These are phyloP conservation scores for Emericellopsis terricola DNA, from an alignment of 495 filamentous ascomycete genomes.

Conservation along the genomic window DNA sequence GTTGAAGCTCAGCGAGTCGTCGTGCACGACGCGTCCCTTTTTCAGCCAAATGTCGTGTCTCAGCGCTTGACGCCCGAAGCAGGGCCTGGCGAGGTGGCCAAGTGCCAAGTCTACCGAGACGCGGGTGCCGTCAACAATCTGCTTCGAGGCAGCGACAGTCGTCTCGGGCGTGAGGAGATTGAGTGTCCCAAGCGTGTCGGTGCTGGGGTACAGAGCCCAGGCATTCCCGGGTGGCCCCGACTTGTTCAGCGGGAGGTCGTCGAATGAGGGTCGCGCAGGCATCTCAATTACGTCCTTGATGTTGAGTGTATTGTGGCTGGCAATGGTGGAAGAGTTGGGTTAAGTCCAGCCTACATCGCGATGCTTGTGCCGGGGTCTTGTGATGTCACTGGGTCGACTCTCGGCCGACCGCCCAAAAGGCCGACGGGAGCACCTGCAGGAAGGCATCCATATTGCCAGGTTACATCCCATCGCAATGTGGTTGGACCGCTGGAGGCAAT, in stretches of 20 bases:
- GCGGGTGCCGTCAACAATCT: conserved; percentile 25
- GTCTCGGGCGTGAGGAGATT: conserved; percentile 29
- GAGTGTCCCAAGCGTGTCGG: conserved; percentile 29
- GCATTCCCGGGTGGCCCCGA: conserved; percentile 26
- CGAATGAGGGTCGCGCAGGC: neutral
- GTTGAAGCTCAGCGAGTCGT: conserved; percentile 31
- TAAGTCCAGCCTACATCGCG: no score
- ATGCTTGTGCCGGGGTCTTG: no score
- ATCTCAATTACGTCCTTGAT: no score
- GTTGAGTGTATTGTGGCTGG: no score
- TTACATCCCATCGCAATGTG: no score
- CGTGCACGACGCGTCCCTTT: conserved; percentile 24
- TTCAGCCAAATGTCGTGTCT: conserved; percentile 17
- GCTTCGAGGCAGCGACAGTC: conserved; percentile 16
- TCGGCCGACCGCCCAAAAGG: no score
- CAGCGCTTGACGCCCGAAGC: conserved; percentile 15
- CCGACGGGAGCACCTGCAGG: no score
- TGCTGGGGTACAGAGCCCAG: conserved; percentile 28
- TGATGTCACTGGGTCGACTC: no score
- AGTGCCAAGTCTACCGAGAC: conserved; percentile 7
- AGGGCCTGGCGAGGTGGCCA: conserved; percentile 11
- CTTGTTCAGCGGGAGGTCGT: neutral
- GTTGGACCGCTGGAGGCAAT: no score
- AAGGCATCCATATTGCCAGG: no score
- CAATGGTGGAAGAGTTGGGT: no score